These are phyloP conservation scores for Wickerhamomyces chambardii DNA, from an alignment of 805 yeast genomes.

Conservation along the genomic window DNA sequence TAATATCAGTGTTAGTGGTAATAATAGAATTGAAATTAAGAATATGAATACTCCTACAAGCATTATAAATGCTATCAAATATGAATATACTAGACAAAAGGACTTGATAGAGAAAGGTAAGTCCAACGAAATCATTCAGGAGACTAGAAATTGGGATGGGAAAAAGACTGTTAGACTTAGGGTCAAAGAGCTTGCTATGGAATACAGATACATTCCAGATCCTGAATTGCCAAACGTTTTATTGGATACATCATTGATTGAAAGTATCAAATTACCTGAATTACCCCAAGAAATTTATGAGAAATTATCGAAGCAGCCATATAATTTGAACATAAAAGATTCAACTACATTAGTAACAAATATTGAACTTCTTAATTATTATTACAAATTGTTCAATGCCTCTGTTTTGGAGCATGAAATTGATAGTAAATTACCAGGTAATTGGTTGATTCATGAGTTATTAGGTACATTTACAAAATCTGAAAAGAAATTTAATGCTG, in stretches of 20 bases:
- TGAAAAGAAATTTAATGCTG: conserved; percentile 22
- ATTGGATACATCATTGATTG: conserved; percentile 33
- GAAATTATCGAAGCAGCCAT: conserved; percentile 38
- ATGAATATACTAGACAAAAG: conserved; percentile 69
- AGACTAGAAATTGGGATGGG: conserved; percentile 95
- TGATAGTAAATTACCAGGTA: conserved; percentile 38
- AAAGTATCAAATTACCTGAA: conserved; percentile 33
- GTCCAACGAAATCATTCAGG: conserved; percentile 26
- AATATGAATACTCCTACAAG: conserved; percentile 82
- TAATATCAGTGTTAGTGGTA: conserved; percentile 70
- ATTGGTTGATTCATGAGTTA: conserved; percentile 80
- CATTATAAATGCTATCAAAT: conserved; percentile 63
- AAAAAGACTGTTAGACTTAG: conserved; percentile 55
- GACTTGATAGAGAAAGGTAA: conserved; percentile 30
- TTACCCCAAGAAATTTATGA: conserved; percentile 53
- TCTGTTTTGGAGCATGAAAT: conserved; percentile 15
- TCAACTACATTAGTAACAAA: conserved; percentile 60
- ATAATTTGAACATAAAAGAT: conserved; percentile 55
- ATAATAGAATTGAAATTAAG: conserved; percentile 79
- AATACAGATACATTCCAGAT: conserved; percentile 92
- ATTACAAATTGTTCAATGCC: conserved; percentile 28
- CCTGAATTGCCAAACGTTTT: conserved; percentile 67
- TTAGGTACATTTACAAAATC: conserved; percentile 59
- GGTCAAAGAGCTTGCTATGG: conserved; percentile 72
- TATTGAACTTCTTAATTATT: conserved; percentile 43